Conservation (phyloP, 2,329 filamentous ascomycete genomes). For the Fusarium sacchari region DNA sequence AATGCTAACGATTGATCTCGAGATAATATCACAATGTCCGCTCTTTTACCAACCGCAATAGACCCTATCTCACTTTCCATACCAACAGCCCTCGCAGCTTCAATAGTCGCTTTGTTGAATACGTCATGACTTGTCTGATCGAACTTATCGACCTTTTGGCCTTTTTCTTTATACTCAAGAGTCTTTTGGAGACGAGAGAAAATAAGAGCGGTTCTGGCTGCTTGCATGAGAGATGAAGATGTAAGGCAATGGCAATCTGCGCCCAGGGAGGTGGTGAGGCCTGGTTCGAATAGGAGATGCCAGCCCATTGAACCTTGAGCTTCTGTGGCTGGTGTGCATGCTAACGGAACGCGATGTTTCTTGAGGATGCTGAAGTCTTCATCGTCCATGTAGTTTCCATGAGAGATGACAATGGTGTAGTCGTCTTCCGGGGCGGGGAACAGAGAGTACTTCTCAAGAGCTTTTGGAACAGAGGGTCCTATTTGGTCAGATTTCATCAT, state of each 20-base stretch:
- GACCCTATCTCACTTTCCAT: background rate
- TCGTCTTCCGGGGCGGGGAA: background rate
- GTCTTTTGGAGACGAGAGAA: background rate
- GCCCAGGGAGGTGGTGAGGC: background rate
- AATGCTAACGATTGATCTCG: background rate
- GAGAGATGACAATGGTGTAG: background rate
- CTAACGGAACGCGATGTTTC: background rate
- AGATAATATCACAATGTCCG: background rate
- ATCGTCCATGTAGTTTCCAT: background rate
- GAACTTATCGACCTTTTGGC: background rate
- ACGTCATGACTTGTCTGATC: background rate
- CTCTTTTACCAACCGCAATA: background rate
- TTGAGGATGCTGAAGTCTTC: background rate
- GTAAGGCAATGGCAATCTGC: background rate
- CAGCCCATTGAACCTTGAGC: background rate
- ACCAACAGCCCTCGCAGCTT: background rate
- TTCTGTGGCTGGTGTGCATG: background rate
- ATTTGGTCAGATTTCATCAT: rapidly evolving
- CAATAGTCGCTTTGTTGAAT: background rate
- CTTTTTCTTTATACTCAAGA: background rate
- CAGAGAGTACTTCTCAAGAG: background rate
- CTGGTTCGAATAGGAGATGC: background rate
- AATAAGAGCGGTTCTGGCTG: rapidly evolving
- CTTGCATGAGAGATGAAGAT: background rate
- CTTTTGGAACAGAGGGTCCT: background rate